Percentiles rank a stretch among this genome's conserved stretches.
Evolutionary conservation across 305 asterid species (phyloP).

Genomic region (Fraxinus baroniana): DNA sequence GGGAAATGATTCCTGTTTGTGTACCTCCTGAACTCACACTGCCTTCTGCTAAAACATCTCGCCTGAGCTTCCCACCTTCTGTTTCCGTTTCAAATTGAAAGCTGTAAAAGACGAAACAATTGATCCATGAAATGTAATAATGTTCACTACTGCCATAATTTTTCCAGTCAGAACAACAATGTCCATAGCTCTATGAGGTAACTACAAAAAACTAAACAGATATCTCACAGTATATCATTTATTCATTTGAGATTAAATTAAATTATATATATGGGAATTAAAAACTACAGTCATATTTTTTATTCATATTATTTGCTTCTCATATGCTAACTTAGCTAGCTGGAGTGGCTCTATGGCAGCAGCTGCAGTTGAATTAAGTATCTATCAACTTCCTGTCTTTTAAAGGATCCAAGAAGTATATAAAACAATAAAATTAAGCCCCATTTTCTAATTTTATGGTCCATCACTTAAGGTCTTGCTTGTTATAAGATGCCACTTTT

Average conservation of each 20-base stretch:
- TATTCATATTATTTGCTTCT: background rate
- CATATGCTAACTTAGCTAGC: background rate
- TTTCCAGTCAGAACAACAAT: background rate
- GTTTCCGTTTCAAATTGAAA: constrained; percentile 94
- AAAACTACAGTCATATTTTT: background rate
- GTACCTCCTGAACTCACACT: constrained; percentile 68
- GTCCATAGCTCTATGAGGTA: background rate
- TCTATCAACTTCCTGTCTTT: background rate
- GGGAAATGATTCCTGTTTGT: constrained; percentile 65
- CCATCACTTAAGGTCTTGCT: background rate
- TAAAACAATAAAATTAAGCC: background rate
- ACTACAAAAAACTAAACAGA: background rate
- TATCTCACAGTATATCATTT: background rate
- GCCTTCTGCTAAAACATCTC: constrained; percentile 85
- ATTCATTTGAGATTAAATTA: background rate
- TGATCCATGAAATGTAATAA: background rate
- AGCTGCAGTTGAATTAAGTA: background rate
- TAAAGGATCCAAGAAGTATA: background rate
- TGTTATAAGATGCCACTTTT: background rate
- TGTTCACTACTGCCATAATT: background rate
- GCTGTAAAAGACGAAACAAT: constrained; percentile 43
- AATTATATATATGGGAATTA: background rate
- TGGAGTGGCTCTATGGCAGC: background rate
- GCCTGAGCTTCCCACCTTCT: constrained; percentile 72
- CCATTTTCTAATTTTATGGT: background rate